Percentiles rank a stretch among this genome's conserved stretches.
Evolutionary conservation across 2,329 filamentous ascomycete genomes (phyloP).

Genomic region (Apiospora phragmitis): DNA sequence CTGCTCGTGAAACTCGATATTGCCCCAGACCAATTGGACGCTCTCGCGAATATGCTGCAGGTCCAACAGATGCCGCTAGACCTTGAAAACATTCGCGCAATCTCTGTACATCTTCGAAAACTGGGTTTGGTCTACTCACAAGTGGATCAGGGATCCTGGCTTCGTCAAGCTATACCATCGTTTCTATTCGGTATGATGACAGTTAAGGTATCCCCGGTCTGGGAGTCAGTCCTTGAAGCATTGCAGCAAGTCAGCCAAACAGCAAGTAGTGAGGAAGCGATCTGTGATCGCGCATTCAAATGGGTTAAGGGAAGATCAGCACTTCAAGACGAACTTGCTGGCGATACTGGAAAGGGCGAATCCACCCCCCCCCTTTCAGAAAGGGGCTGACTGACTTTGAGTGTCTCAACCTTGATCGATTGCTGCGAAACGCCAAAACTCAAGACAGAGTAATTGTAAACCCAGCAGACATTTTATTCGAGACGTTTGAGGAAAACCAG

Average conservation of each 20-base stretch:
- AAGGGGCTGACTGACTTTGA: slow-evolving; percentile 72
- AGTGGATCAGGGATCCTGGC: slow-evolving; percentile 60
- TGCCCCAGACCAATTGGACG: slow-evolving; percentile 49
- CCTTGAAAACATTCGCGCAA: slow-evolving; percentile 71
- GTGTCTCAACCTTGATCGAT: slow-evolving; percentile 70
- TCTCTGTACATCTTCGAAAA: slow-evolving; percentile 85
- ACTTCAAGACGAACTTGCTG: slow-evolving; percentile 43
- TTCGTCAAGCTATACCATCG: slow-evolving; percentile 71
- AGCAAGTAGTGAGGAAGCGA: slow-evolving; percentile 69
- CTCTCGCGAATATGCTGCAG: slow-evolving; percentile 67
- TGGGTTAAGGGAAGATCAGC: slow-evolving; percentile 69
- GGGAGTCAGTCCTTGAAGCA: slow-evolving; percentile 79
- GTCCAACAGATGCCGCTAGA: slow-evolving; percentile 79
- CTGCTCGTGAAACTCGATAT: slow-evolving; percentile 65
- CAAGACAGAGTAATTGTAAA: slow-evolving; percentile 50
- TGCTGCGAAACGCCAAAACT: slow-evolving; percentile 51
- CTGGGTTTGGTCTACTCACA: slow-evolving; percentile 65
- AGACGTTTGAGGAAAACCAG: slow-evolving; percentile 66
- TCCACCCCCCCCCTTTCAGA: slow-evolving; percentile 34
- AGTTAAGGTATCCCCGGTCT: slow-evolving; percentile 79
- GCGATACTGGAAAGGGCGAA: slow-evolving; percentile 27
- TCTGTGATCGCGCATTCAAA: slow-evolving; percentile 72
- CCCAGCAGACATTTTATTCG: slow-evolving; percentile 58
- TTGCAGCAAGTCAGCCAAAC: slow-evolving; percentile 73
- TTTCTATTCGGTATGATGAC: slow-evolving; percentile 91